Evolutionary conservation across 352 stramenopile genomes (phyloP), one percentile per base, ranked within the genome.

Genomic region (Pilasporangium apinafurcum): DNA sequence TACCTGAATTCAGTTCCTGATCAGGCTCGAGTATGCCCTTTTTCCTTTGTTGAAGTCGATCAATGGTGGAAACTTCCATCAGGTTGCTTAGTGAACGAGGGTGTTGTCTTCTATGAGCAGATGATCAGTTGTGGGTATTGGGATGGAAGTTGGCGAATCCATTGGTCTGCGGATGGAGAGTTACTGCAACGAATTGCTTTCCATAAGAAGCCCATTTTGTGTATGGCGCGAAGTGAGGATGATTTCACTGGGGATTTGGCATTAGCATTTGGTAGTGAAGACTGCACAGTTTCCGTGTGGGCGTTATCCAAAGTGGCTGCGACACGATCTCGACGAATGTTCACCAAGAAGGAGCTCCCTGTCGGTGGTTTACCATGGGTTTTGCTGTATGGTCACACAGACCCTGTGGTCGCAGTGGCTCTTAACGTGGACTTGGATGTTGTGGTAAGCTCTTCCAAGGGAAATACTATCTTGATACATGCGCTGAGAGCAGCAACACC

Each of bases 91-190:
- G 77, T 86, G 28, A 76, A 63, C 36, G 77, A 89, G 50, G 78
- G 80, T 27, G 74, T 92, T 12, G 80, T 92, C 30, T 92, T 90
- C 38, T 92, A 92, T 48, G 80, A 92, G 55, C 80, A 92, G 41
- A 92, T 92, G 80, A 89, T 92, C 47, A 92, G 80, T 57, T 92
- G 77, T 44, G 80, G 80, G 7, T 91, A 91, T 50, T 93, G 79
- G 76, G 81, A 93, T 57, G 81, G 81, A 12, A 91, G 81, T 38
- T 93, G 81, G 81, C 76, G 81, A 2, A 93, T 93, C 29, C 78
- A 91, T 45, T 93, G 81, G 81, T 86, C 81, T 29, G 79, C 73
- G 12, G 81, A 93, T 52, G 81, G 81, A 28, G 81, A 93, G 39
- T 50, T 93, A 5, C 59, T 93, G 16, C 81, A 93, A 43, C 73